Evolutionary conservation across 805 yeast species (phyloP), one percentile per base, ranked within the genome.

Genomic region (Pichia cephalocereana): DNA sequence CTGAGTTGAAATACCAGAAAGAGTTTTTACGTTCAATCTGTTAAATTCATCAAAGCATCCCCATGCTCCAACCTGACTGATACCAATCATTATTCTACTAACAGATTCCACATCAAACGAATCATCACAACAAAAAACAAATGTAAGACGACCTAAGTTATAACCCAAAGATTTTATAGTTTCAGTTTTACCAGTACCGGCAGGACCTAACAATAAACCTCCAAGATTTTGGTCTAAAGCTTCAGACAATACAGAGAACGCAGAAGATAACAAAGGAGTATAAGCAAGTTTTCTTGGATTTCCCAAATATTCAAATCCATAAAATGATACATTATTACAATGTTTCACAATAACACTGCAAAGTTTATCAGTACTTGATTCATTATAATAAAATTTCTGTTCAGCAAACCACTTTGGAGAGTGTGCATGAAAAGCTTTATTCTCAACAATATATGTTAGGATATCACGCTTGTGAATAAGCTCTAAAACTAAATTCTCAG

Each of bases 121-220:
- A 45, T 90, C 96, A 57, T 91, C 98, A 68, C 98, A 91, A 60
- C 88, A 83, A 63, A 91, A 90, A 0, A 91, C 96, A 11, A 85
- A 62, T 0, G 88, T 96, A 76, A 80, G 77, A 49, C 79, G 74
- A 8, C 98, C 98, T 8, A 91, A 66, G 38, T 78, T 79, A 40
- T 79, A 79, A 1, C 93, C 96, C 31, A 90, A 68, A 0, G 95
- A 86, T 61, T 91, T 91, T 27, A 91, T 74, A 0, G 95, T 75
- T 61, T 91, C 98, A 0, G 98, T 91, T 60, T 91, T 91, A 54
- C 98, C 98, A 0, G 98, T 91, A 40, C 98, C 98, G 3, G 98
- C 96, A 1, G 98, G 97, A 0, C 98, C 98, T 63, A 84, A 80
- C 0, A 95, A 83, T 1, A 95, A 83, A 0, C 96, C 95, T n/a